Percentiles rank a stretch among this genome's conserved stretches.
Conservation (phyloP, 257 asterid species). For the Przewalskia tangutica region DNA sequence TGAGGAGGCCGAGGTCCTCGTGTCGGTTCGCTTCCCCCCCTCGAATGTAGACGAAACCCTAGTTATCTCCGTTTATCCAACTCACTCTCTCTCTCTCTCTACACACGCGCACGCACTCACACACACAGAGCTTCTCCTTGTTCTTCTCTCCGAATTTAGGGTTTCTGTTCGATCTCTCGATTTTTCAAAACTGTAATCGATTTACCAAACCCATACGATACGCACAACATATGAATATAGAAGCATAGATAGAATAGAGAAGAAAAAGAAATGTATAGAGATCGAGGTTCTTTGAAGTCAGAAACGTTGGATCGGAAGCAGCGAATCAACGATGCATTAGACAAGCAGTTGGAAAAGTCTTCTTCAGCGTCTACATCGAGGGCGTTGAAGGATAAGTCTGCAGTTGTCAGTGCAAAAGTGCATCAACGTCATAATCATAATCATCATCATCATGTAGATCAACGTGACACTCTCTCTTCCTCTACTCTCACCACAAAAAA, state of each 20-base stretch:
- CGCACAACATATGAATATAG: neutral
- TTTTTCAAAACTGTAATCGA: neutral
- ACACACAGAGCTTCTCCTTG: neutral
- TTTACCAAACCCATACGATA: neutral
- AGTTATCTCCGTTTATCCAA: neutral
- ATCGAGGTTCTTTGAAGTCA: slow-evolving; percentile 14
- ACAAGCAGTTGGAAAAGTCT: slow-evolving; percentile 87
- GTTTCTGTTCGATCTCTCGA: neutral
- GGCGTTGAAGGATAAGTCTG: slow-evolving; percentile 9
- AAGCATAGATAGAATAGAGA: neutral
- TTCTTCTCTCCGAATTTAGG: neutral
- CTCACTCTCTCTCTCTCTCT: neutral
- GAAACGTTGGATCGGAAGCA: slow-evolving; percentile 71
- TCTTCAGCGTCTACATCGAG: slow-evolving; percentile 47
- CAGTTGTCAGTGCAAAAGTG: slow-evolving; percentile 26
- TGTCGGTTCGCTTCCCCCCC: neutral
- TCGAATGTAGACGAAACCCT: neutral
- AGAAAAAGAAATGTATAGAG: slow-evolving; percentile 43
- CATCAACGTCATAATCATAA: slow-evolving; percentile 2
- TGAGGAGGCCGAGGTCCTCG: neutral
- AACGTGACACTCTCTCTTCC: neutral
- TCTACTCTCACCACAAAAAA: slow-evolving; percentile 15
- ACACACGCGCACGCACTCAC: too few relatives aligned
- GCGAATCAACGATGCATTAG: slow-evolving; percentile 78
- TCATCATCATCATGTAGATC: slow-evolving; percentile 28